Percentiles rank a stretch among this genome's conserved stretches.
Conservation (phyloP, 495 filamentous ascomycete genomes). For the Letharia columbiana region DNA sequence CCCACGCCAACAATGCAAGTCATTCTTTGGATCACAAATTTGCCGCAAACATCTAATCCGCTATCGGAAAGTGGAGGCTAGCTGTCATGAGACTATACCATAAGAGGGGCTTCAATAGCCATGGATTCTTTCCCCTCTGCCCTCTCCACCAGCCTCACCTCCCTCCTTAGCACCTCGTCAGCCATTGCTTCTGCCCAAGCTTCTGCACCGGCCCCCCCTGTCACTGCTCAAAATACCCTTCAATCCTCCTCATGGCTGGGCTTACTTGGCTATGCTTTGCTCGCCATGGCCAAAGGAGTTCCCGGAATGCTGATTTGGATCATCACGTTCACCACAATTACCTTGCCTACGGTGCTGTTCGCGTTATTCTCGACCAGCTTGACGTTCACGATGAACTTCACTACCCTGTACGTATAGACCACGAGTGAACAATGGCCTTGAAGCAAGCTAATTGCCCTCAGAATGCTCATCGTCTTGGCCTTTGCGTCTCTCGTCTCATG, state of each 20-base stretch:
- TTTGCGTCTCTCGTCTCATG: constrained; percentile 77
- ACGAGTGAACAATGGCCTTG: constrained; percentile 14
- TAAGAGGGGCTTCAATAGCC: constrained; percentile 9
- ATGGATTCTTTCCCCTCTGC: constrained; percentile 19
- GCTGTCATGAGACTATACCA: constrained; percentile 12
- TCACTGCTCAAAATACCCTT: constrained; percentile 3
- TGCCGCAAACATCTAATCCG: constrained; percentile 6
- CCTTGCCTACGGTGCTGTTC: constrained; percentile 81
- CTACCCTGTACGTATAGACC: constrained; percentile 62
- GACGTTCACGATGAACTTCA: constrained; percentile 97
- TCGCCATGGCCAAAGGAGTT: constrained; percentile 51
- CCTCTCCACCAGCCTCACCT: neutral
- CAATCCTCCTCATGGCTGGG: constrained; percentile 31
- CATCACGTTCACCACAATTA: constrained; percentile 80
- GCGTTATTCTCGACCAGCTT: constrained; percentile 89
- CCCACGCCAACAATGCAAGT: constrained; percentile 6
- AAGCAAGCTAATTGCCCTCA: constrained; percentile 27
- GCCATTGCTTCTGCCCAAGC: constrained; percentile 7
- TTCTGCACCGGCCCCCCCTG: neutral
- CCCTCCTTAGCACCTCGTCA: constrained; percentile 7
- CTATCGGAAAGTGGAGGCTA: constrained; percentile 11
- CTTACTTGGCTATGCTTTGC: constrained; percentile 31
- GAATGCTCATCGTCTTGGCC: constrained; percentile 66
- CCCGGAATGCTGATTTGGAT: constrained; percentile 73
- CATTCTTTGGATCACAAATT: neutral